phyloP scores from a whole-genome alignment of 768 basidiomycete genomes.

The Agrocybe praecox region DNA sequence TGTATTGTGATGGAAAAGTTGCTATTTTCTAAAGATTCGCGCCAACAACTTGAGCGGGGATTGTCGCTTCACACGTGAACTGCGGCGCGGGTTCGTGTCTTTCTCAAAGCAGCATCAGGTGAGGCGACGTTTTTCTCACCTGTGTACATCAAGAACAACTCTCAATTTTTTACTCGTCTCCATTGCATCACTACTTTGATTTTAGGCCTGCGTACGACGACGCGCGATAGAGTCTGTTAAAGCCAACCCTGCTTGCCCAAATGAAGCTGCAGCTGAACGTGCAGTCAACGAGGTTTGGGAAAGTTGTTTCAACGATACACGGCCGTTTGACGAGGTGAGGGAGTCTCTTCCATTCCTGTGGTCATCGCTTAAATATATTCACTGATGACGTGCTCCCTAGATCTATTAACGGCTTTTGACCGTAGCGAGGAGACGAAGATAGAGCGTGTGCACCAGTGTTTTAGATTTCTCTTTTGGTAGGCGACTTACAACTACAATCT shows the following conservation, averaged over 20 bases:
- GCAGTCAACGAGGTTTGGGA: slow-evolving; percentile 98
- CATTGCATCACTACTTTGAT: slow-evolving; percentile 11
- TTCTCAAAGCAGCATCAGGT: slow-evolving; percentile 98
- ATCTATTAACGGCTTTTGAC: slow-evolving; percentile 18
- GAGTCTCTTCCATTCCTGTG: not conserved
- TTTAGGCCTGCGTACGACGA: slow-evolving; percentile 86
- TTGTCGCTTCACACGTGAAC: slow-evolving; percentile 84
- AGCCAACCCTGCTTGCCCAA: slow-evolving; percentile 79
- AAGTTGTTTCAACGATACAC: slow-evolving; percentile 92
- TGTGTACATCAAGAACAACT: too few relatives aligned
- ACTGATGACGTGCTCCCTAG: slow-evolving; percentile 19
- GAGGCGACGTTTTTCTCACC: slow-evolving; percentile 1
- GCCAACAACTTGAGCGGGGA: slow-evolving; percentile 95
- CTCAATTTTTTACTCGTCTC: slow-evolving; percentile 2
- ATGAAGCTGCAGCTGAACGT: slow-evolving; percentile 75
- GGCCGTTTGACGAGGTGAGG: slow-evolving; percentile 94
- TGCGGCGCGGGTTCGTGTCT: slow-evolving; percentile 71
- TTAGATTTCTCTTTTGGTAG: not conserved
- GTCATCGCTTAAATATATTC: not conserved
- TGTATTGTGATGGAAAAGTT: slow-evolving; percentile 23
- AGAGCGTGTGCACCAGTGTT: not conserved
- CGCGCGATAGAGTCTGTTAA: slow-evolving; percentile 82
- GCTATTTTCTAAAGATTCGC: slow-evolving; percentile 74
- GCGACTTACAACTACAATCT: not conserved
- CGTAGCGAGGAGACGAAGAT: not conserved